phyloP scores from a whole-genome alignment of 331 rosid species.

The Saraca asoca region DNA sequence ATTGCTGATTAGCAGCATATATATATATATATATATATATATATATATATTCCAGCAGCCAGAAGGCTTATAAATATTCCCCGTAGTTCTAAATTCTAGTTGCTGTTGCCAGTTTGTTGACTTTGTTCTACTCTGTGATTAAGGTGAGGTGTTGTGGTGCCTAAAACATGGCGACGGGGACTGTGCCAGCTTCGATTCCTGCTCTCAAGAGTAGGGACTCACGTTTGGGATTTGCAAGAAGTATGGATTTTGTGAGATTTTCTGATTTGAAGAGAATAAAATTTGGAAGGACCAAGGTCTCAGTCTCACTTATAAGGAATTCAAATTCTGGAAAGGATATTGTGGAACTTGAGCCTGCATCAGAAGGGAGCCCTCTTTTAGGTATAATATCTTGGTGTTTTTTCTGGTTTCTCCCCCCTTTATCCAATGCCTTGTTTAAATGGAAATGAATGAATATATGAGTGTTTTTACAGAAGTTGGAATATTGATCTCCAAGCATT shows the following conservation, averaged over 20 bases:
- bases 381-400: conserved; percentile 46
- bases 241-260: conserved; percentile 73
- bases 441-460: not conserved
- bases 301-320: conserved; percentile 62
- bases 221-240: conserved; percentile 66
- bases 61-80: too few relatives aligned
- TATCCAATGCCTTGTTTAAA: conserved; percentile 1
- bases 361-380: conserved; percentile 81
- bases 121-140: conserved; percentile 34
- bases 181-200: conserved; percentile 68
- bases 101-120: conserved; percentile 23
- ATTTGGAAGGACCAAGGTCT: conserved; percentile 58
- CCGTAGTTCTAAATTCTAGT: not conserved
- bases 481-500: too few relatives aligned
- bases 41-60: too few relatives aligned
- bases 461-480: not conserved
- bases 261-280: conserved; percentile 59
- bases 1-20: too few relatives aligned
- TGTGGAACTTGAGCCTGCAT: conserved; percentile 82
- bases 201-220: conserved; percentile 63
- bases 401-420: not conserved
- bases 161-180: conserved; percentile 73
- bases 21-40: too few relatives aligned
- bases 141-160: conserved; percentile 37
- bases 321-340: conserved; percentile 73